Conservation (phyloP, 768 basidiomycete species). For the Boletus barrowsii region DNA sequence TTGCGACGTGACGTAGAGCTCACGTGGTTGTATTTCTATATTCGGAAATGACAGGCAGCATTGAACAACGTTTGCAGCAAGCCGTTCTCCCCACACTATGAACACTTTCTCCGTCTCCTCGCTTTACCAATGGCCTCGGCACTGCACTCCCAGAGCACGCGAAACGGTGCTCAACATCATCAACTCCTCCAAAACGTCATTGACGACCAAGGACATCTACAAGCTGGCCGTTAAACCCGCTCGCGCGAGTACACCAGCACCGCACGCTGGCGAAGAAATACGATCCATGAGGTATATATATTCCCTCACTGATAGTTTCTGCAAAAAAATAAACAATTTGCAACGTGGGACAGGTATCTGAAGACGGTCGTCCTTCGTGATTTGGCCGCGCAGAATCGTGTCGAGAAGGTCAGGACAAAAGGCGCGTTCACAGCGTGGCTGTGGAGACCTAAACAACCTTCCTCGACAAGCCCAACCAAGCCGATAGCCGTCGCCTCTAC, state of each 20-base stretch:
- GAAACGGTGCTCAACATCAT: conserved; percentile 21
- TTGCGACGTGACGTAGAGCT: too few species aligned
- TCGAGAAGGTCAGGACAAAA: conserved; percentile 41
- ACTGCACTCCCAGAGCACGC: conserved; percentile 23
- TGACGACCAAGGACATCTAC: conserved; percentile 29
- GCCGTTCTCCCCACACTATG: conserved; percentile 2
- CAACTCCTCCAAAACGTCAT: conserved; percentile 17
- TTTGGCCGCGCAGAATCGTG: conserved; percentile 39
- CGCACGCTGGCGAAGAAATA: conserved; percentile 45
- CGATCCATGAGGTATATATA: conserved; percentile 50
- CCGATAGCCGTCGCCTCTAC: neutral
- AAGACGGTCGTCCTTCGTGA: conserved; percentile 51
- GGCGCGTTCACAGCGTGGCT: conserved; percentile 37
- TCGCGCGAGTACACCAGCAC: conserved; percentile 27
- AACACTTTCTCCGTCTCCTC: conserved; percentile 13
- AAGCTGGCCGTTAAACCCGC: conserved; percentile 15
- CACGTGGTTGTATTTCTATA: too few species aligned
- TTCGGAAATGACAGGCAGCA: too few species aligned
- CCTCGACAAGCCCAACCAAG: neutral
- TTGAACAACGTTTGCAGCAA: too few species aligned
- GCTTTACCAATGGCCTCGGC: conserved; percentile 21
- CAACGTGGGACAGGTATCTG: conserved; percentile 42
- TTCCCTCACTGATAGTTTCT: too few species aligned
- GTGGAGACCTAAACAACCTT: conserved; percentile 31
- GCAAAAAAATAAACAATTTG: too few species aligned